These are phyloP conservation scores for Cucurbita moschata DNA, from an alignment of 306 rosid species.

Conservation along the genomic window DNA sequence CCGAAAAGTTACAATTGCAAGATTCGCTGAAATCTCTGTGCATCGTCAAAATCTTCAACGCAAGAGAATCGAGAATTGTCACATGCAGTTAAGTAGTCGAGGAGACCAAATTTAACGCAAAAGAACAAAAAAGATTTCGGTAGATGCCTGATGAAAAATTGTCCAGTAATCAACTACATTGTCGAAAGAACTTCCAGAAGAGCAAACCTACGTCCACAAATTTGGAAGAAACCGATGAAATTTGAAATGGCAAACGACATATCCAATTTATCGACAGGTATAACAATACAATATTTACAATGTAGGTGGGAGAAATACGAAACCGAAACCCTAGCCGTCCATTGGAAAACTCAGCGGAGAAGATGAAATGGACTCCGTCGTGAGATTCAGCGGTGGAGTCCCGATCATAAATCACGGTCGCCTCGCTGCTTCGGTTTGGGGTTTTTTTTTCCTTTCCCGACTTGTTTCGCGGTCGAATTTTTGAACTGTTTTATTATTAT, in stretches of 20 bases:
- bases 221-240: neutral
- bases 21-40: neutral
- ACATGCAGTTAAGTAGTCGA: neutral
- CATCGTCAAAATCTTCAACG: neutral
- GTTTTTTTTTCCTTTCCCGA: neutral
- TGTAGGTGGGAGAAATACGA: neutral
- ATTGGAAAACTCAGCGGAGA: neutral
- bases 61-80: neutral
- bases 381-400: neutral
- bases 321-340: neutral
- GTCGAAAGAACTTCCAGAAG: too few relatives aligned
- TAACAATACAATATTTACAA: constrained; percentile 1
- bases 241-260: neutral
- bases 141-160: neutral
- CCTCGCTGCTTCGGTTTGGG: neutral
- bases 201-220: neutral
- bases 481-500: neutral
- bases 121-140: neutral
- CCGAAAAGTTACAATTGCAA: neutral
- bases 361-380: neutral
- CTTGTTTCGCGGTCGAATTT: neutral
- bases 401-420: neutral
- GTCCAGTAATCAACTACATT: neutral
- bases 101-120: neutral
- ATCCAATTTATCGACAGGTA: neutral